Conservation (phyloP, 2,329 filamentous ascomycete genomes). For the Pseudogymnoascus sp. region DNA sequence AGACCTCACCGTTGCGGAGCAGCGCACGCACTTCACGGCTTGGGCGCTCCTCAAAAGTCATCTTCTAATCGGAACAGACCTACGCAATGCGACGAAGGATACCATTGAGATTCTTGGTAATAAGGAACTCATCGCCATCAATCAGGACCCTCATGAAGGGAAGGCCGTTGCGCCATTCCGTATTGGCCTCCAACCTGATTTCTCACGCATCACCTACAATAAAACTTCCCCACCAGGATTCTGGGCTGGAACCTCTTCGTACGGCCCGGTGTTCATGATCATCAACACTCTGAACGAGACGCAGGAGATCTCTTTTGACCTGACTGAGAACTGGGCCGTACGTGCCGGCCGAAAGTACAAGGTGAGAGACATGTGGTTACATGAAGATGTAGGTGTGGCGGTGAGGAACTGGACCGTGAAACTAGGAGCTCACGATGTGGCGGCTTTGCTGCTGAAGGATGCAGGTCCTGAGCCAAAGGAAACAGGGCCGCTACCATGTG, state of each 20-base stretch:
- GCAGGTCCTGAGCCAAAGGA: background rate
- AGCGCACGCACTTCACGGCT: conserved; percentile 28
- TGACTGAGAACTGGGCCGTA: conserved; percentile 23
- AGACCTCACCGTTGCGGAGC: conserved; percentile 24
- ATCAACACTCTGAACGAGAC: conserved; percentile 19
- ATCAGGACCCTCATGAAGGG: conserved; percentile 22
- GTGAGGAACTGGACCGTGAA: conserved; percentile 19
- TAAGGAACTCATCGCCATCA: conserved; percentile 22
- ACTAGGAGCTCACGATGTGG: conserved; percentile 19
- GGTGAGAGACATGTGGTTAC: conserved; percentile 22
- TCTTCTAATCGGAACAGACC: conserved; percentile 8
- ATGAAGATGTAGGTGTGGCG: conserved; percentile 17
- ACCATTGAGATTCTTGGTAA: conserved; percentile 20
- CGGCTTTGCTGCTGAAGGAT: conserved; percentile 19
- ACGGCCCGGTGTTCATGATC: conserved; percentile 23
- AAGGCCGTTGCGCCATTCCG: conserved; percentile 18
- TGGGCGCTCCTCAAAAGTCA: conserved; percentile 30
- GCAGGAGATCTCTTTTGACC: conserved; percentile 18
- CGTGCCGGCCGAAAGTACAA: conserved; percentile 19
- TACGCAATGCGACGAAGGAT: conserved; percentile 16
- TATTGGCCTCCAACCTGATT: conserved; percentile 18
- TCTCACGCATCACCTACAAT: conserved; percentile 17
- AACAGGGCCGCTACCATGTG: background rate
- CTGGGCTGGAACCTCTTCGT: conserved; percentile 22
- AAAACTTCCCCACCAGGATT: conserved; percentile 16